Evolutionary conservation across 2,329 filamentous ascomycete species (phyloP), one percentile per base, ranked within the genome.

Genomic region (Beauveria pseudobassiana): DNA sequence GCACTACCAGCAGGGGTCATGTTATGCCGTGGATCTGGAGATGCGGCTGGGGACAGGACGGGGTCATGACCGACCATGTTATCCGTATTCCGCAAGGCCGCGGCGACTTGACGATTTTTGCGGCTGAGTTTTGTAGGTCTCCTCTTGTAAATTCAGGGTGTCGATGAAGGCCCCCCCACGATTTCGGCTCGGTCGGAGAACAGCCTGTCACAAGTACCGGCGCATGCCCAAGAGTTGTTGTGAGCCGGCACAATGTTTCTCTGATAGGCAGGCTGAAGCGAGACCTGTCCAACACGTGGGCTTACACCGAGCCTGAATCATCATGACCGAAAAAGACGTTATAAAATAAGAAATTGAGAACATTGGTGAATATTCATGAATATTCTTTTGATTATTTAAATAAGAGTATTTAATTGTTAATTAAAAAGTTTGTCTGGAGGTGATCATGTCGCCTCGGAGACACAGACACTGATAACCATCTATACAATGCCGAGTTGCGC

Each of bases 221-320:
- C 43, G 42, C 28, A 22, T 20, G 22, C 8, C 34, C 9, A 26
- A 45, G 26, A 51, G 30, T 10, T 8, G 16, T 22, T 18, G 40
- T 20, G 24, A 20, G 38, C 52, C 38, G 40, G 20, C 14, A 18
- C 5, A 6, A 18, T 46, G 28, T 38, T 24, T 22, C 54, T 45
- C 14, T 40, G 45, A 50, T 58, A 58, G 55, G 55, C 45, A 58
- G 34, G 45, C 9, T 34, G 3, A 58, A 42, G 55, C 55, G 55
- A 50, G 55, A 40, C 28, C 7, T 18, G 54, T 28, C 45, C 54
- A 26, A 50, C 55, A 58, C 55, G 55, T 58, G 54, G 54, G 54
- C 54, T 57, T 57, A 57, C 28, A 49, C 42, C 2, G 18, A 57
- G 28, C 54, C 42, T 12, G 48, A 48, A 57, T n/a, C n/a, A 34